Base-by-base conservation (phyloP, 2,329 filamentous ascomycete species). In the Diplocarpon mali region DNA sequence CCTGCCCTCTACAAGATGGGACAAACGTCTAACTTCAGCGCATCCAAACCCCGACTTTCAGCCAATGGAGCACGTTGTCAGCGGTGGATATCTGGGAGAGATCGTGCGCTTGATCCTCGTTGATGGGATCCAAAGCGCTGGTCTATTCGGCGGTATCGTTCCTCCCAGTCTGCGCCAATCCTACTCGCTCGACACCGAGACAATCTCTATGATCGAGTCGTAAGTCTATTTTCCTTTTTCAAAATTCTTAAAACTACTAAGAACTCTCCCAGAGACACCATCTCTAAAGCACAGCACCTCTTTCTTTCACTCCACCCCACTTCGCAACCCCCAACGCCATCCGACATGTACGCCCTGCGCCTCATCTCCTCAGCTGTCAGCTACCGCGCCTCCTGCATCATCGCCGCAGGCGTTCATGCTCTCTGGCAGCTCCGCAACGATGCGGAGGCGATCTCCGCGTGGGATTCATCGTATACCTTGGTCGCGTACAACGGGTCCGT, bases 401-500 rank as follows among this genome's bases (percentile, higher is more conserved):
- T 80, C 5, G 78, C 76, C 13, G 69, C 76, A 1, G 72, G 72
- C 9, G 67, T 80, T 3, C 75, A 74, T 55, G 71, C 72, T 2
- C 66, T 82, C 9, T 80, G 76, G 76, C 66, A 72, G 31, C 60
- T 80, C 35, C 70, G 72, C 3, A 64, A 69, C 42, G 69, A 73
- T 40, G 64, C 66, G 15, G 67, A 73, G 43, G 50, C 60, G 30
- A 63, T 67, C 20, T 7, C 32, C 1, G 38, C 51, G 13, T 11
- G 37, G 7, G 38, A 64, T 62, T 48, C 52, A 57, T 20, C 72
- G 7, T 64, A 66, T 45, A 78, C 75, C 2, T 71, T 75, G 2
- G 76, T 90, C n/a, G 82, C 82, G 3, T 89, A 82, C 64, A 88
- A 86, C 58, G 85, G 85, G 36, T 83, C 80, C 24, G 83, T 90